These are phyloP conservation scores for Aspergillus cejpii DNA, from an alignment of 2,329 filamentous ascomycete species.

Conservation along the genomic window DNA sequence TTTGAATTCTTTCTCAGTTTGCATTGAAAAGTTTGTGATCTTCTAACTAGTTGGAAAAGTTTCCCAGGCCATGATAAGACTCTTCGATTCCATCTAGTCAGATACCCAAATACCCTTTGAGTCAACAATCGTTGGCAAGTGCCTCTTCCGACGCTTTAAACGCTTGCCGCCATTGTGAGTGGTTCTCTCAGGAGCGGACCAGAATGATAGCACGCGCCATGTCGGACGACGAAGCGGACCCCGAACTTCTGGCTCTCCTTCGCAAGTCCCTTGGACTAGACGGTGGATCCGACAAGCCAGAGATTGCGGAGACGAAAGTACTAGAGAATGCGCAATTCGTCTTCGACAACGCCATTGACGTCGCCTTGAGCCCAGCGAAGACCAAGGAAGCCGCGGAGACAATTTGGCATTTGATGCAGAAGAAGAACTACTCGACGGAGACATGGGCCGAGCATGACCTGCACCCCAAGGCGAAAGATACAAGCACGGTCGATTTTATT, in stretches of 20 bases:
- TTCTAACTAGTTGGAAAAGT: neutral
- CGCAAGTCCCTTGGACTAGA: slow-evolving; percentile 68
- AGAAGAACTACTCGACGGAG: slow-evolving; percentile 72
- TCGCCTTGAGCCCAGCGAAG: slow-evolving; percentile 74
- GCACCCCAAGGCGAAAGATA: slow-evolving; percentile 76
- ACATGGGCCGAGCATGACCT: slow-evolving; percentile 85
- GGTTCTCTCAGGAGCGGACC: slow-evolving; percentile 1
- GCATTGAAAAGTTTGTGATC: neutral
- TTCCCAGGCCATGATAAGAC: neutral
- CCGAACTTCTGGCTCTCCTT: slow-evolving; percentile 77
- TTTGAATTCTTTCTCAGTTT: neutral
- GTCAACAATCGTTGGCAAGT: no score
- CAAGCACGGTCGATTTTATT: slow-evolving; percentile 78
- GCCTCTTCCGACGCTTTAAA: no score
- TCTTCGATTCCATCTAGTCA: neutral
- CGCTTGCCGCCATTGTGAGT: no score
- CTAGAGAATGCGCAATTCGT: slow-evolving; percentile 77
- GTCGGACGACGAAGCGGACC: slow-evolving; percentile 89
- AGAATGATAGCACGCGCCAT: slow-evolving; percentile 44
- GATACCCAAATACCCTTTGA: no score
- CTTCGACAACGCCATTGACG: slow-evolving; percentile 87
- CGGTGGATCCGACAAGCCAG: slow-evolving; percentile 48
- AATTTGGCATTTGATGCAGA: slow-evolving; percentile 76
- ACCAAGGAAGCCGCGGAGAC: slow-evolving; percentile 74
- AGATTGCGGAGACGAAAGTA: slow-evolving; percentile 69